Evolutionary conservation across 306 rosid genomes (phyloP).

Genomic region (Cajanus cajan): DNA sequence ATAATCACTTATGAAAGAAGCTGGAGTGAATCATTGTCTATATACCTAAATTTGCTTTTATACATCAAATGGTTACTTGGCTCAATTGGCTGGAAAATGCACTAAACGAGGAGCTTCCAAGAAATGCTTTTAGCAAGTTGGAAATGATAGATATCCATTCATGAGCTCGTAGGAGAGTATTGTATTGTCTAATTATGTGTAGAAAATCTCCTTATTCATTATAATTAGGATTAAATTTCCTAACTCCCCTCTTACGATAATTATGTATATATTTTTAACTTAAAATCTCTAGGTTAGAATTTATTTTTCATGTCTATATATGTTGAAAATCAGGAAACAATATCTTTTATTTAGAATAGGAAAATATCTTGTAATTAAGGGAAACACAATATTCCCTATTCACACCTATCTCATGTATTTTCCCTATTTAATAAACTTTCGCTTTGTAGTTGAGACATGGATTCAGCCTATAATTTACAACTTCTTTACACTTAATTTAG

Average conservation of each 20-base stretch:
- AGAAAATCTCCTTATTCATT: background rate
- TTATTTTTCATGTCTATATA: background rate
- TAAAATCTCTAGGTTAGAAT: background rate
- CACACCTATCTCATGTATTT: too few relatives aligned
- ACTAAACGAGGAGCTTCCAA: background rate
- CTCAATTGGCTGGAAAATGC: background rate
- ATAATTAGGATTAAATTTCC: background rate
- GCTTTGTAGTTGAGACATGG: too few relatives aligned
- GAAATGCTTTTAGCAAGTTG: background rate
- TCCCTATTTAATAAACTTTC: too few relatives aligned
- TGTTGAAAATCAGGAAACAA: background rate
- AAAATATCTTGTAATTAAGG: too few relatives aligned
- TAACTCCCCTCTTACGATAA: background rate
- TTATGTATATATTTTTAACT: background rate
- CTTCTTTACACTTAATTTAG: constrained; percentile 1
- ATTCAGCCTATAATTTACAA: too few relatives aligned
- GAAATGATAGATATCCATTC: background rate
- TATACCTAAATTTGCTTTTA: background rate
- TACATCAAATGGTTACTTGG: background rate
- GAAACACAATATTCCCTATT: too few relatives aligned
- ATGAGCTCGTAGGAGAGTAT: background rate
- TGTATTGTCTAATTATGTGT: background rate
- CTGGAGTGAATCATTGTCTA: background rate
- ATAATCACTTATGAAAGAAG: background rate
- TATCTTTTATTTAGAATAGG: too few relatives aligned